These are phyloP conservation scores for Triticum dicoccoides DNA, from an alignment of 176 grass and related monocot genomes.

Conservation along the genomic window DNA sequence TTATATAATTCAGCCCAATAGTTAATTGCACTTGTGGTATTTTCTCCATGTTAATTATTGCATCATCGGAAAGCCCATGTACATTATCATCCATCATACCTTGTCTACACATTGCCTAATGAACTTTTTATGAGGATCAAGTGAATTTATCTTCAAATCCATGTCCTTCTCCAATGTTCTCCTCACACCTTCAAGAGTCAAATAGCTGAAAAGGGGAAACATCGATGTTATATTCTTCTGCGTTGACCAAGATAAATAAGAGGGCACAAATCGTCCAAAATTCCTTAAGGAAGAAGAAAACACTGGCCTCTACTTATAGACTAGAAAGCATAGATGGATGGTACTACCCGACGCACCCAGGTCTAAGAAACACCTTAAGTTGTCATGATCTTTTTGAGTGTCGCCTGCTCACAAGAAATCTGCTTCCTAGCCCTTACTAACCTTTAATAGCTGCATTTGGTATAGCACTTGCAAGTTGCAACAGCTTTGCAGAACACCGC, in stretches of 20 bases:
- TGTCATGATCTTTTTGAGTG: neutral
- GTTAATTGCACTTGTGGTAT: neutral
- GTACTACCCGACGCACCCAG: neutral
- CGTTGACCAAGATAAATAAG: neutral
- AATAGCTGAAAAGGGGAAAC: conserved; percentile 50
- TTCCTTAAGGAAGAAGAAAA: neutral
- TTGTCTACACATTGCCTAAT: conserved; percentile 85
- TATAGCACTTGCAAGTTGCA: neutral
- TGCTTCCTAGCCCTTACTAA: neutral
- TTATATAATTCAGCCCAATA: neutral
- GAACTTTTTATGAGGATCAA: conserved; percentile 82
- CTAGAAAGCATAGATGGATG: neutral
- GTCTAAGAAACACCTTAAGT: neutral
- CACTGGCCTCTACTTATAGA: neutral
- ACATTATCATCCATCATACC: conserved; percentile 38
- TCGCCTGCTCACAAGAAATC: neutral
- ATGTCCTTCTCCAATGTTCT: conserved; percentile 84
- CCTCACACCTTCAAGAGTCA: conserved; percentile 92
- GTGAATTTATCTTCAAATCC: conserved; percentile 64
- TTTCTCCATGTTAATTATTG: conserved; percentile 17
- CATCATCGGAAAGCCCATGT: neutral
- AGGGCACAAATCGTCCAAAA: neutral
- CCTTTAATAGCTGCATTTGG: neutral
- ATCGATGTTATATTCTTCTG: neutral
- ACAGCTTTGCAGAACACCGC: neutral